Base-by-base conservation (phyloP, 2,329 filamentous ascomycete species). In the Xylariaceae sp. region DNA sequence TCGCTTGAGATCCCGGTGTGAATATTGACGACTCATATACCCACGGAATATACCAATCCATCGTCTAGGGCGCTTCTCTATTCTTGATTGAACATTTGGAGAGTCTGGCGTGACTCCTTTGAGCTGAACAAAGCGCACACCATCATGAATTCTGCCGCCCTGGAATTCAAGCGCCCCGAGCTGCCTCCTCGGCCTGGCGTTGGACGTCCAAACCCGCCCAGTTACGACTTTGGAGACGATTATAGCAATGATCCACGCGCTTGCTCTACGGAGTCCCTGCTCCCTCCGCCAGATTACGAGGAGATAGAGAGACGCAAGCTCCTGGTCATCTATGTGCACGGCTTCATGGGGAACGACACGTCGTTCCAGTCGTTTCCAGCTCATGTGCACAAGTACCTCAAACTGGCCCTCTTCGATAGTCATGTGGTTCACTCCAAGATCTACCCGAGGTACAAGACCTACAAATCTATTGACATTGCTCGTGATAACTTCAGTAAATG, bases 301-400 rank as follows among this genome's bases (percentile, higher is more conserved):
- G 69, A 65, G 61, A 68, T 63, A 59, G 72, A 66, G 61, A 77
- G 78, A 50, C 79, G 84, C 62, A 83, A 79, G 30, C 78, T 97
- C 23, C 80, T 97, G 1, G 72, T 96, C 18, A 78, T 96, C 56
- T 96, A 92, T 71, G 86, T 96, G 58, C 92, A 96, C 76, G 92
- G 92, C 62, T 96, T 95, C 75, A 88, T 94, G 80, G 92, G 92
- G 55, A 88, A 90, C 61, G 89, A 94, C 72, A 88, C 88, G 37
- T 95, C 89, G 59, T 97, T 97, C 71, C 84, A 87, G 62, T 90
- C 88, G 50, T 96, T 97, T 67, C 92, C 92, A 0, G 89, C 89
- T 6, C 91, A 96, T 75, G 83, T 96, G 3, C 92, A 97, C 72
- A 83, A 86, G 66, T 80, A 89, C 42, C 78, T 95, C 45, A 84